Percentiles rank a stretch among this genome's conserved stretches.
These are phyloP conservation scores for Thermochaetoides dissita DNA, from an alignment of 2,329 filamentous ascomycete genomes.

Conservation along the genomic window DNA sequence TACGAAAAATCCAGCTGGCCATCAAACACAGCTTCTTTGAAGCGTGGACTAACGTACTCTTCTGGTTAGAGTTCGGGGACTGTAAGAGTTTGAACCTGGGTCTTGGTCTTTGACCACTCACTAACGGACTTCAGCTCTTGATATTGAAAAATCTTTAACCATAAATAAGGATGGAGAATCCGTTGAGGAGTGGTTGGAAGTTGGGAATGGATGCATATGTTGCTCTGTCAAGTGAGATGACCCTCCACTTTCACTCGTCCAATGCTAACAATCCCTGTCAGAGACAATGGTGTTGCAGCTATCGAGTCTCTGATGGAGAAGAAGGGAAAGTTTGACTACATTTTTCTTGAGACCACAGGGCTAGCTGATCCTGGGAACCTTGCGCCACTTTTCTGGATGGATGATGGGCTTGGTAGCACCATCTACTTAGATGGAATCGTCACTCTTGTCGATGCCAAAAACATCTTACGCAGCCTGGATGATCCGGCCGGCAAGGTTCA, in stretches of 20 bases:
- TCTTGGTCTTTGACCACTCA: constrained; percentile 1
- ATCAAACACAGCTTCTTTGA: no score
- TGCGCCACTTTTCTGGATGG: constrained; percentile 93
- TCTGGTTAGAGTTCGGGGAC: constrained; percentile 15
- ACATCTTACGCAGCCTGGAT: constrained; percentile 70
- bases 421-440: constrained; percentile 97
- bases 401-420: constrained; percentile 84
- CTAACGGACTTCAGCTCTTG: constrained; percentile 48
- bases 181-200: constrained; percentile 87
- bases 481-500: constrained; percentile 46
- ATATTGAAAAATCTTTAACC: constrained; percentile 92
- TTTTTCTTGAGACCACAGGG: constrained; percentile 89
- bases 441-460: constrained; percentile 88
- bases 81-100: constrained; percentile 11
- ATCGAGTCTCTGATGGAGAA: constrained; percentile 94
- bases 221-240: constrained; percentile 73
- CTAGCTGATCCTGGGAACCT: constrained; percentile 92
- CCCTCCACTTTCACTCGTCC: background rate
- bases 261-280: constrained; percentile 20
- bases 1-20: no score
- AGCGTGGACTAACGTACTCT: constrained; percentile 8
- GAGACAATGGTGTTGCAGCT: constrained; percentile 82
- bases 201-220: constrained; percentile 94
- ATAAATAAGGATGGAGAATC: constrained; percentile 72
- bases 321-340: constrained; percentile 90